Conservation (phyloP, 2,329 filamentous ascomycete genomes). For the Decorospora gaudefroyi region DNA sequence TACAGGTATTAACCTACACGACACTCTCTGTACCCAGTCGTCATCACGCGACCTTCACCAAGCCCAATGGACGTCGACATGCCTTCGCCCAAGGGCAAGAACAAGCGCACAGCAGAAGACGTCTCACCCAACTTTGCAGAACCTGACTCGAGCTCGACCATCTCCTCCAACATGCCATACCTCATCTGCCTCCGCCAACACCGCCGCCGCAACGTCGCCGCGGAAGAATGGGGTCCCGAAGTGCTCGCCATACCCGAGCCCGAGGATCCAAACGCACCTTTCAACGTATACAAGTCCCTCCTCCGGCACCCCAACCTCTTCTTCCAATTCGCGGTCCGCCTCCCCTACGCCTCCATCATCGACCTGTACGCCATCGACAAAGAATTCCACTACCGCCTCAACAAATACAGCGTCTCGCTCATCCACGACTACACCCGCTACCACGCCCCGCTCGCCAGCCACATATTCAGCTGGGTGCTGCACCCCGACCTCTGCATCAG, state of each 20-base stretch:
- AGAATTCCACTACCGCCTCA: slow-evolving; percentile 47
- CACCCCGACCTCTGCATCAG: slow-evolving; percentile 62
- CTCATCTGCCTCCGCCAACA: slow-evolving; percentile 32
- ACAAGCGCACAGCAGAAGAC: slow-evolving; percentile 27
- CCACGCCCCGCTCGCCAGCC: slow-evolving; percentile 60
- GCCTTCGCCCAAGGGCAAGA: slow-evolving; percentile 19
- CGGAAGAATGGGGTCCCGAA: slow-evolving; percentile 24
- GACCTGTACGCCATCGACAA: slow-evolving; percentile 48
- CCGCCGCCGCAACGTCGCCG: slow-evolving; percentile 30
- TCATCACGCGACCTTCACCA: slow-evolving; percentile 7
- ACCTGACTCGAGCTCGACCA: not conserved
- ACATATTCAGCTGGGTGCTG: slow-evolving; percentile 64
- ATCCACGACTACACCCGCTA: slow-evolving; percentile 60
- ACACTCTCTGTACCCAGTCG: not conserved
- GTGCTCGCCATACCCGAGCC: slow-evolving; percentile 2
- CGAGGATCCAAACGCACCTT: slow-evolving; percentile 13
- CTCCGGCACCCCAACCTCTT: slow-evolving; percentile 45
- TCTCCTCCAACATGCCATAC: slow-evolving; percentile 5
- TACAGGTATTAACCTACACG: not conserved
- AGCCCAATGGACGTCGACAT: slow-evolving; percentile 10
- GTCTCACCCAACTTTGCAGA: not conserved
- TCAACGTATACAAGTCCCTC: slow-evolving; percentile 45
- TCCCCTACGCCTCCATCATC: slow-evolving; percentile 30
- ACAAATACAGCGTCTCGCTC: slow-evolving; percentile 60
- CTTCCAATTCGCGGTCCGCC: slow-evolving; percentile 39